Percentiles rank a stretch among this genome's conserved stretches.
phyloP scores from a whole-genome alignment of 2,329 filamentous ascomycete genomes.

The Amylocarpus encephaloides region DNA sequence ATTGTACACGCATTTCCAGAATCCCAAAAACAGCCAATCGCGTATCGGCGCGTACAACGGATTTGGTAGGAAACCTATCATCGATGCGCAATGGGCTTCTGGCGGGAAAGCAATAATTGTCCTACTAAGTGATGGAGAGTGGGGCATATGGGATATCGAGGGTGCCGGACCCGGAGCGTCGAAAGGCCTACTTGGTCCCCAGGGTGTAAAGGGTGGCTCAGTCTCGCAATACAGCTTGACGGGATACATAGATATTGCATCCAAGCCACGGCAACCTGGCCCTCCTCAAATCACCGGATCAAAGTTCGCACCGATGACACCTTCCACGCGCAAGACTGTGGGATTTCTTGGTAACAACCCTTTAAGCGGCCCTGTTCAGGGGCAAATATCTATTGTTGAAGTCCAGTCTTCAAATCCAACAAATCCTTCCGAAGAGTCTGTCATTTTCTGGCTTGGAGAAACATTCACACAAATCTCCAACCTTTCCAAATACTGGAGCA shows the following conservation, averaged over 20 bases:
- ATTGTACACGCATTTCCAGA: conserved; percentile 40
- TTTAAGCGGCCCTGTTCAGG: conserved; percentile 14
- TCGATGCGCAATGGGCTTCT: conserved; percentile 56
- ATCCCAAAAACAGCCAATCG: conserved; percentile 16
- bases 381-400: conserved; percentile 29
- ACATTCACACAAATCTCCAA: conserved; percentile 28
- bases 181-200: conserved; percentile 35
- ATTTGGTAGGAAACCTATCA: conserved; percentile 50
- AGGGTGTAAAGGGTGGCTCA: conserved; percentile 47
- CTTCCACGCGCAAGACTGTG: conserved; percentile 43
- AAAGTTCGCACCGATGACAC: conserved; percentile 59
- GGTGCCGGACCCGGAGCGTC: conserved; percentile 45
- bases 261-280: conserved; percentile 20
- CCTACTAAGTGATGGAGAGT: conserved; percentile 57
- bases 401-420: conserved; percentile 23
- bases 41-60: conserved; percentile 44
- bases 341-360: conserved; percentile 24
- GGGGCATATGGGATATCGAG: conserved; percentile 63
- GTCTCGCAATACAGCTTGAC: conserved; percentile 51
- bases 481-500: conserved; percentile 30
- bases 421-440: conserved; percentile 26
- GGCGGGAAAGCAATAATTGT: conserved; percentile 53
- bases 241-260: conserved; percentile 54
- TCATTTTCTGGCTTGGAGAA: conserved; percentile 31
- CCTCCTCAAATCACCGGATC: conserved; percentile 31